These are phyloP conservation scores for Fusarium nematophilum DNA, from an alignment of 2,329 filamentous ascomycete genomes.

Conservation along the genomic window DNA sequence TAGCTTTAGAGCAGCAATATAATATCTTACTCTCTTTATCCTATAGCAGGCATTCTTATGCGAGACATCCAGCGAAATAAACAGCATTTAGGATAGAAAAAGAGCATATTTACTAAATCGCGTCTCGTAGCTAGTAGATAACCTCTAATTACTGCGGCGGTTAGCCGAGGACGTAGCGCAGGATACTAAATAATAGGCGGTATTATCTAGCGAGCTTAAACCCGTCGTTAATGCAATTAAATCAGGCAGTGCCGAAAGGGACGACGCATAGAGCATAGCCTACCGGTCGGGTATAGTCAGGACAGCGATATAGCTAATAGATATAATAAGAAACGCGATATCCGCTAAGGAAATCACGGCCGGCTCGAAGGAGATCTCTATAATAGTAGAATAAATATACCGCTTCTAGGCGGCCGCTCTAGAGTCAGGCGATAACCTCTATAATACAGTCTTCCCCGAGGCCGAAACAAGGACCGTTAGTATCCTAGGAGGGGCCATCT, in stretches of 20 bases:
- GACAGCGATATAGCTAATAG: not conserved
- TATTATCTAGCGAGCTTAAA: not conserved
- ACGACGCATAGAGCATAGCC: not conserved
- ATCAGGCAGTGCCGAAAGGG: not conserved
- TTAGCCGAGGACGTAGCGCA: not conserved
- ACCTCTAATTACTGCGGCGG: slow-evolving; percentile 1
- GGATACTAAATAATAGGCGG: not conserved
- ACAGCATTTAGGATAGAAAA: not conserved
- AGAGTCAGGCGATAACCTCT: not conserved
- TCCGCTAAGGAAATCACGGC: not conserved
- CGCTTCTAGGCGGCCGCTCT: not conserved
- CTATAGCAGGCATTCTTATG: not conserved
- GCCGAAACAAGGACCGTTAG: too few species aligned
- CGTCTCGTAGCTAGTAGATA: not conserved
- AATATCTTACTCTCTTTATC: not conserved
- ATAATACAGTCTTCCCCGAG: not conserved
- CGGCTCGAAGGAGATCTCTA: not conserved
- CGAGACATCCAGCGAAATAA: not conserved
- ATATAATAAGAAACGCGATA: not conserved
- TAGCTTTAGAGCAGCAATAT: not conserved
- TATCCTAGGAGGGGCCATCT: not conserved
- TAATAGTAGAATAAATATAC: not conserved
- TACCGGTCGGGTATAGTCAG: not conserved
- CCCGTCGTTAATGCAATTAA: not conserved
- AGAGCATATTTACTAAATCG: not conserved